A percentile compares a stretch with the other conserved stretches of the same genome.
Conservation (phyloP, 2,329 filamentous ascomycete genomes). For the Dactylonectria macrodidyma region DNA sequence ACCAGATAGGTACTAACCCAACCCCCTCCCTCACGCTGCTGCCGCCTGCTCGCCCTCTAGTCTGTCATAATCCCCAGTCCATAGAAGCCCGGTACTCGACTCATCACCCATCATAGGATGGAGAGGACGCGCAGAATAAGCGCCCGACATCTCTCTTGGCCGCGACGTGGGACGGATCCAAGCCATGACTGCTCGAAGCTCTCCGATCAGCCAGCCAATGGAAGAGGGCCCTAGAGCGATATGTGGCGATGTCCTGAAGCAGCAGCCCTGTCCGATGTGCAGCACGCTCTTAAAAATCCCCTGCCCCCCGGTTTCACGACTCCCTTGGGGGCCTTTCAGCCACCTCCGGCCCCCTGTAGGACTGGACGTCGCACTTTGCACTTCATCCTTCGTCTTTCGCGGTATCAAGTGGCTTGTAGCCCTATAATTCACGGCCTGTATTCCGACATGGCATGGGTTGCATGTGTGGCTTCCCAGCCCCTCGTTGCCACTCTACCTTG, state of each 20-base stretch:
- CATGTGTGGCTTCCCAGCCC: background rate
- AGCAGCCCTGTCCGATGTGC: background rate
- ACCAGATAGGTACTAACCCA: background rate
- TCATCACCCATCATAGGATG: background rate
- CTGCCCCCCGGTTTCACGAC: background rate
- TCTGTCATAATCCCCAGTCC: background rate
- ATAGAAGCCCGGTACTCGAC: background rate
- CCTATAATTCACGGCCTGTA: background rate
- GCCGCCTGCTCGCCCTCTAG: background rate
- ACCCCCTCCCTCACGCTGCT: background rate
- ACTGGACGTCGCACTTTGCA: too few relatives aligned
- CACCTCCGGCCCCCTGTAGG: background rate
- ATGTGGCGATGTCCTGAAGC: background rate
- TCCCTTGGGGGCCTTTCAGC: background rate
- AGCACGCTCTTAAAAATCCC: background rate
- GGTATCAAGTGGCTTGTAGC: too few relatives aligned
- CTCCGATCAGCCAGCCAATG: background rate
- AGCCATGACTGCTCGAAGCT: background rate
- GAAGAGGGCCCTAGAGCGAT: background rate
- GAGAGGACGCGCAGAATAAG: background rate
- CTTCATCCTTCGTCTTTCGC: too few relatives aligned
- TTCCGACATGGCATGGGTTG: background rate
- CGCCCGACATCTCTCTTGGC: conserved; percentile 4
- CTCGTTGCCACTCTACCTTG: background rate
- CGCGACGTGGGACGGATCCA: conserved; percentile 1